These are phyloP conservation scores for Tetrahymena borealis DNA, from an alignment of 73 alveolate genomes.

Conservation along the genomic window DNA sequence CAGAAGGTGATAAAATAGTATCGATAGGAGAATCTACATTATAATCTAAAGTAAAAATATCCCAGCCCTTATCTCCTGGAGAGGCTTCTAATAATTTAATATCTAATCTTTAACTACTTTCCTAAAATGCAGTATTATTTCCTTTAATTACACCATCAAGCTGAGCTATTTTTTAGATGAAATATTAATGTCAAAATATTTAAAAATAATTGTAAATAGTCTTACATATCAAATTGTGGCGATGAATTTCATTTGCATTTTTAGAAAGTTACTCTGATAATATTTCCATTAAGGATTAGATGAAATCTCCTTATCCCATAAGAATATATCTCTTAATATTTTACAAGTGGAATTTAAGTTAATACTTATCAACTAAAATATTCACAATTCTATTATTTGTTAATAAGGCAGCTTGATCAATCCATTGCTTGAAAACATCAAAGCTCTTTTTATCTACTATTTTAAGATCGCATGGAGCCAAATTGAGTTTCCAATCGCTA, in stretches of 20 bases:
- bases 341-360: background rate
- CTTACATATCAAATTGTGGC: constrained; percentile 70
- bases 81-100: constrained; percentile 80
- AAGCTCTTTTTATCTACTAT: background rate
- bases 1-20: constrained; percentile 73
- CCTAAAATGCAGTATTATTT: constrained; percentile 78
- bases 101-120: constrained; percentile 76
- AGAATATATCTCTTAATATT: constrained; percentile 79
- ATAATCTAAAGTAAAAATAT: constrained; percentile 90
- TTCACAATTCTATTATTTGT: background rate
- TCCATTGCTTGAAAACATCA: background rate
- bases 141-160: constrained; percentile 8
- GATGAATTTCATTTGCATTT: constrained; percentile 81
- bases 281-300: constrained; percentile 91
- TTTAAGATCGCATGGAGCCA: background rate
- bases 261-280: constrained; percentile 70
- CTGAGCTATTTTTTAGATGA: background rate
- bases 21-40: constrained; percentile 89
- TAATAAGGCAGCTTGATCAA: background rate
- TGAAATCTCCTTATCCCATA: constrained; percentile 94
- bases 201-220: constrained; percentile 70
- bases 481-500: constrained; percentile 13
- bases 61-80: constrained; percentile 96
- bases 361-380: background rate
- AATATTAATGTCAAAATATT: background rate